A percentile compares a stretch with the other conserved stretches of the same genome.
Conservation (phyloP, 78 protist genomes). For the Creolimax fragrantissima region DNA sequence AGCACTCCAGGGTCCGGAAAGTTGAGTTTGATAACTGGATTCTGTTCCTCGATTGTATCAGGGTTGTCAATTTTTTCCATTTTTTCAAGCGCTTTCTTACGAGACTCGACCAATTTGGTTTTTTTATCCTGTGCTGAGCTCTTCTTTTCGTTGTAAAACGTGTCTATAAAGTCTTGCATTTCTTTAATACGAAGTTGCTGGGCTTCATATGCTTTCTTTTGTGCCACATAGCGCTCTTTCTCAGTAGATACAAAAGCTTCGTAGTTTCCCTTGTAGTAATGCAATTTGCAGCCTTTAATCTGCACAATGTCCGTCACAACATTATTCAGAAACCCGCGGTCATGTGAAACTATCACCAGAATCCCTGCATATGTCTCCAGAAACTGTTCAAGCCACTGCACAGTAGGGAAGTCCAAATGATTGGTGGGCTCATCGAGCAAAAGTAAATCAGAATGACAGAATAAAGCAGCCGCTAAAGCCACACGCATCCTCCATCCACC, state of each 20-base stretch:
- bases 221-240: not conserved
- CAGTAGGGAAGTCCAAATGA: slow-evolving; percentile 70
- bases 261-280: not conserved
- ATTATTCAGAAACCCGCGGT: slow-evolving; percentile 76
- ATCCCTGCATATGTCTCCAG: slow-evolving; percentile 32
- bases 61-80: not conserved
- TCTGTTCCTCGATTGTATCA: not conserved
- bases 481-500: slow-evolving; percentile 92
- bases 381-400: slow-evolving; percentile 81
- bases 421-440: slow-evolving; percentile 87
- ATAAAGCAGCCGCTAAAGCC: slow-evolving; percentile 85
- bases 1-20: not conserved
- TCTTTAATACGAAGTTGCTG: not conserved
- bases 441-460: slow-evolving; percentile 73
- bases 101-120: not conserved
- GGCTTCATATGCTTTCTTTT: not conserved
- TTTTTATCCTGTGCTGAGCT: not conserved
- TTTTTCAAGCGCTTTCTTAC: not conserved
- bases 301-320: slow-evolving; percentile 80
- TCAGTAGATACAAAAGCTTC: not conserved
- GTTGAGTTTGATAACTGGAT: not conserved
- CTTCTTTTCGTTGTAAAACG: not conserved
- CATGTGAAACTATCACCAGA: slow-evolving; percentile 81
- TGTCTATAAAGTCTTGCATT: not conserved
- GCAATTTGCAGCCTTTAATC: slow-evolving; percentile 27